Evolutionary conservation across 805 yeast species (phyloP).

Genomic region (Cephaloascus albidus): DNA sequence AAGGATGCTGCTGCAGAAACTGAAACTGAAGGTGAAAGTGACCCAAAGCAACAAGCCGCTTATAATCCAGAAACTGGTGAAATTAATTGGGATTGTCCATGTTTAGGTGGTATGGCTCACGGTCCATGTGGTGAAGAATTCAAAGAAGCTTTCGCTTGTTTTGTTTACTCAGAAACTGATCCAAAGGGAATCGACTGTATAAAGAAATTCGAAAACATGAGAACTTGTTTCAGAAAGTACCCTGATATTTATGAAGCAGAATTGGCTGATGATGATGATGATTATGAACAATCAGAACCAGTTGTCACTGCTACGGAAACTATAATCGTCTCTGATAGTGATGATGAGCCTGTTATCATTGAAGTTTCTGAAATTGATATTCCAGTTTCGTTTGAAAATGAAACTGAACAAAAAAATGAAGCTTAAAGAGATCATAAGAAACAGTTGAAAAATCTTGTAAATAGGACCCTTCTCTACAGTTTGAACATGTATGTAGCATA

Average conservation of each 20-base stretch:
- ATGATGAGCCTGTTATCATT: not conserved
- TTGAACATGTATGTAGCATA: no score
- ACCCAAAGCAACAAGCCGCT: conserved; percentile 51
- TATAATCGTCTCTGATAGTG: no score
- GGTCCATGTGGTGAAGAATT: conserved; percentile 98
- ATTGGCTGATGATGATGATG: conserved; percentile 72
- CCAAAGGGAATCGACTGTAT: conserved; percentile 97
- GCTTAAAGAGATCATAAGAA: no score
- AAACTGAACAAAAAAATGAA: no score
- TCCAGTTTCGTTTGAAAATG: no score
- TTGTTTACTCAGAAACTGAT: conserved; percentile 86
- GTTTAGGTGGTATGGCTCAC: conserved; percentile 97
- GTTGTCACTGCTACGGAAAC: conserved; percentile 1
- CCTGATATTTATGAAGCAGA: conserved; percentile 95
- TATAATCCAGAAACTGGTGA: conserved; percentile 96
- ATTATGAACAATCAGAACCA: conserved; percentile 12
- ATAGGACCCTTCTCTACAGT: no score
- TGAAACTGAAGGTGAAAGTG: conserved; percentile 14
- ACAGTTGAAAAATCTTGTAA: no score
- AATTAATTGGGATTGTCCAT: conserved; percentile 99
- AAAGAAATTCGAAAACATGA: conserved; percentile 85
- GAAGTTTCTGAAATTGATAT: not conserved
- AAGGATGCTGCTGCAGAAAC: conserved; percentile 1
- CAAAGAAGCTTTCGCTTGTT: conserved; percentile 90
- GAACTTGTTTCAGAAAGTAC: conserved; percentile 82